Evolutionary conservation across 768 basidiomycete species (phyloP), one percentile per base, ranked within the genome.

Genomic region (Hortiboletus flavorubellus): DNA sequence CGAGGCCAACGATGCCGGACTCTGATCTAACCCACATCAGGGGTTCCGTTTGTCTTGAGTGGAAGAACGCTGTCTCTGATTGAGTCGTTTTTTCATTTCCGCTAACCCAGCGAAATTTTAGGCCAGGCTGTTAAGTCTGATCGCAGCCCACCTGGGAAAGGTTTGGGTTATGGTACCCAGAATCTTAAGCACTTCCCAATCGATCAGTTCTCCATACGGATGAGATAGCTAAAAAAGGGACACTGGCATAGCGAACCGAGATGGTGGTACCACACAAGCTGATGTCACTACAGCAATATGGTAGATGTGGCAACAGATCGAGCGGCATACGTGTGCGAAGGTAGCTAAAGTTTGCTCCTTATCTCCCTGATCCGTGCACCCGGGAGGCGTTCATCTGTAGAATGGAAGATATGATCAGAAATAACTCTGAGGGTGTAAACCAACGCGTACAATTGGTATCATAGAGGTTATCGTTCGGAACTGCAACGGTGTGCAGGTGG

Each of bases 401-500:
- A 58, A 57, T 58, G 60, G 52, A 47, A 53, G n/a, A 7, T 40
- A 11, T 35, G 45, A 30, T 33, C 21, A 43, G 49, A 31, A 34
- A 52, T 38, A 10, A 35, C 16, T 7, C 23, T 18, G 18, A 15
- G 16, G 5, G 10, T 16, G n/a, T 40, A 53, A 37, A 68, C 35
- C 7, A 38, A 50, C 12, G 66, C 92, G 74, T 67, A 96, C 94
- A 97, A 60, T 93, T 97, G 43, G 70, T 72, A 41, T 89, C 79
- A 64, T 87, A 96, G 29, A 94, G 75, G n/a, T 78, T 77, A 63
- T 93, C 91, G 3, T 72, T 76, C 0, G 93, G 91, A 4, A 88
- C 85, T 4, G 82, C 63, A 2, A 83, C 85, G 18, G 85, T 70
- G 64, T 93, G 93, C 26, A 77, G 70, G 49, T 77, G 75, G 31